Percentiles rank a stretch among this genome's conserved stretches.
Evolutionary conservation across 2,329 filamentous ascomycete genomes (phyloP).

Genomic region (Exophiala xenobiotica): DNA sequence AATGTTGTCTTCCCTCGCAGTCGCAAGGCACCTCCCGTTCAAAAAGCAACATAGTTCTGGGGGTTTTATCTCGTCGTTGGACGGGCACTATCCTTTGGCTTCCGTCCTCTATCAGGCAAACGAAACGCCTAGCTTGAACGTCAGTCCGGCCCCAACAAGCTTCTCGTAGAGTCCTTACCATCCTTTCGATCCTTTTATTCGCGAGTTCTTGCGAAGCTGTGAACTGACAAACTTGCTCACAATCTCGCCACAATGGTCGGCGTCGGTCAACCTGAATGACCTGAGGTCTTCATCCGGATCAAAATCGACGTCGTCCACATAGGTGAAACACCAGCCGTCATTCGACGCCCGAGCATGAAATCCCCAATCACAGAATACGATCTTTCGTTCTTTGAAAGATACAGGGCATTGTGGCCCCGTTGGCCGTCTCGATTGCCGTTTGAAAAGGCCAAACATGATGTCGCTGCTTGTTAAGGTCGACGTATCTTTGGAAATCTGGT

Average conservation of each 20-base stretch:
- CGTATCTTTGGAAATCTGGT: neutral
- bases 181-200: constrained; percentile 15
- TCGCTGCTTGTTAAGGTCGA: neutral
- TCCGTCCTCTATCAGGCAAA: constrained; percentile 15
- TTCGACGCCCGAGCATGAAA: constrained; percentile 13
- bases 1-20: constrained; percentile 10
- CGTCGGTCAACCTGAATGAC: neutral
- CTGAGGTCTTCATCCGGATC: constrained; percentile 13
- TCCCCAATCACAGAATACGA: constrained; percentile 18
- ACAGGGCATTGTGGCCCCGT: constrained; percentile 7
- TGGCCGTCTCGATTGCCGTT: constrained; percentile 1
- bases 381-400: constrained; percentile 6
- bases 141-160: neutral
- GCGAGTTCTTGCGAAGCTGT: constrained; percentile 14
- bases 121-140: constrained; percentile 11
- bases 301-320: constrained; percentile 16
- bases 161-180: constrained; percentile 1
- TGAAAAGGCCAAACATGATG: constrained; percentile 10
- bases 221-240: constrained; percentile 10
- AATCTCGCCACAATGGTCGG: constrained; percentile 5
- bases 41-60: constrained; percentile 17
- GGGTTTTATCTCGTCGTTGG: constrained; percentile 11
- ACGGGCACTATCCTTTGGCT: constrained; percentile 3
- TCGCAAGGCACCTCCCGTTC: constrained; percentile 10
- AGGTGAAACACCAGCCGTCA: constrained; percentile 14